These are phyloP conservation scores for Murraya koenigii DNA, from an alignment of 345 rosid genomes.

Conservation along the genomic window DNA sequence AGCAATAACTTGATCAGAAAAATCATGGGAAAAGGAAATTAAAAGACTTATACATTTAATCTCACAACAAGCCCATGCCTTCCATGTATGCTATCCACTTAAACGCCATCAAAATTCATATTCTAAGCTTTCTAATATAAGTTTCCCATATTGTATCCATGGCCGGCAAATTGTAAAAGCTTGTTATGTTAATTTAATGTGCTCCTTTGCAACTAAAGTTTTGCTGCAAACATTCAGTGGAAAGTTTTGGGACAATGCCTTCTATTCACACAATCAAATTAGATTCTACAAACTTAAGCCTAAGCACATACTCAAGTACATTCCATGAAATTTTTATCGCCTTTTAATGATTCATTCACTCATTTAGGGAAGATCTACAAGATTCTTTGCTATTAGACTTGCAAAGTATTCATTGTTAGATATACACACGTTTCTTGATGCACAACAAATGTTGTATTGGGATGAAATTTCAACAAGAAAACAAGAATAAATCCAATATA, in stretches of 20 bases:
- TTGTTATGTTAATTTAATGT: background rate
- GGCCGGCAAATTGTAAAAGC: background rate
- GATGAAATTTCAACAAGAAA: too few species aligned
- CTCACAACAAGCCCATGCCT: background rate
- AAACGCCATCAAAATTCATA: too few species aligned
- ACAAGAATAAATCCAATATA: too few species aligned
- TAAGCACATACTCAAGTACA: background rate
- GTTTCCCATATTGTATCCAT: background rate
- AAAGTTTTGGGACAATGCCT: background rate
- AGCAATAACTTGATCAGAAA: background rate
- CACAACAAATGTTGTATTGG: too few species aligned
- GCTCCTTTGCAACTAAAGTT: background rate
- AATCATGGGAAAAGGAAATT: too few species aligned
- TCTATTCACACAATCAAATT: background rate
- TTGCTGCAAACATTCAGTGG: too few species aligned
- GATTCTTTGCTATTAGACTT: too few species aligned
- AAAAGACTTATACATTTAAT: too few species aligned
- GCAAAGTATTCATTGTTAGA: too few species aligned
- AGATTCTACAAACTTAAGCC: background rate
- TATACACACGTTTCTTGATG: too few species aligned
- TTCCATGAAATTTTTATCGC: background rate
- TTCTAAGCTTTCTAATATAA: too few species aligned
- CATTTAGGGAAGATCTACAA: background rate
- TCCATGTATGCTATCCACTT: background rate
- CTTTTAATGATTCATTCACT: background rate